phyloP scores from a whole-genome alignment of 2,329 filamentous ascomycete species.

The Penicillium sp. region DNA sequence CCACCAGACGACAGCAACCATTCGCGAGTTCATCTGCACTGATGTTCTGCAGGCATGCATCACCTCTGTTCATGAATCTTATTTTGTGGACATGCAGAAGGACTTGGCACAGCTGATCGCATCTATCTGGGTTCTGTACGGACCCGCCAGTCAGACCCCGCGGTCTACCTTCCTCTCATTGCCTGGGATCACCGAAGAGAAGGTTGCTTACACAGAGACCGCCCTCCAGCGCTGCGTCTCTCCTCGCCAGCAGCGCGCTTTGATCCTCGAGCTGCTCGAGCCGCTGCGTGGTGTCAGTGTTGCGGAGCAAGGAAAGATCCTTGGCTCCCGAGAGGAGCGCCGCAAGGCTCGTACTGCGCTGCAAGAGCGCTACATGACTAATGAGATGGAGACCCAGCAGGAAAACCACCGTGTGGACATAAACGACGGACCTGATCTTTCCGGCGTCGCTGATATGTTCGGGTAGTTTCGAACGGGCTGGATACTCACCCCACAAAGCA shows the following conservation, averaged over 20 bases:
- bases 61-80: slow-evolving; percentile 84
- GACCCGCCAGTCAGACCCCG: slow-evolving; percentile 63
- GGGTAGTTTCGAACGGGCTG: slow-evolving; percentile 27
- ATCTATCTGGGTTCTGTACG: slow-evolving; percentile 73
- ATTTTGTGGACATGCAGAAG: slow-evolving; percentile 94
- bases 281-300: slow-evolving; percentile 86
- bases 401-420: slow-evolving; percentile 40
- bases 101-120: slow-evolving; percentile 86
- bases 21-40: slow-evolving; percentile 83
- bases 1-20: slow-evolving; percentile 55
- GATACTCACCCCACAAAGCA: no score
- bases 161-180: slow-evolving; percentile 70
- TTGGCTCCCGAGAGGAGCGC: slow-evolving; percentile 39
- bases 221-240: slow-evolving; percentile 53
- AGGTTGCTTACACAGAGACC: slow-evolving; percentile 61
- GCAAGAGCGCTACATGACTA: slow-evolving; percentile 43
- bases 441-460: slow-evolving; percentile 52
- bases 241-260: slow-evolving; percentile 69
- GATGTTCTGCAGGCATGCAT: slow-evolving; percentile 88
- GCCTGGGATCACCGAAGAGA: slow-evolving; percentile 65
- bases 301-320: slow-evolving; percentile 83
- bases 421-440: slow-evolving; percentile 48
- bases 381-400: slow-evolving; percentile 41
- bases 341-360: slow-evolving; percentile 41
- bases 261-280: slow-evolving; percentile 79